Base-by-base conservation (phyloP, 176 grass and related monocot species). In the Metroxylon sagu region DNA sequence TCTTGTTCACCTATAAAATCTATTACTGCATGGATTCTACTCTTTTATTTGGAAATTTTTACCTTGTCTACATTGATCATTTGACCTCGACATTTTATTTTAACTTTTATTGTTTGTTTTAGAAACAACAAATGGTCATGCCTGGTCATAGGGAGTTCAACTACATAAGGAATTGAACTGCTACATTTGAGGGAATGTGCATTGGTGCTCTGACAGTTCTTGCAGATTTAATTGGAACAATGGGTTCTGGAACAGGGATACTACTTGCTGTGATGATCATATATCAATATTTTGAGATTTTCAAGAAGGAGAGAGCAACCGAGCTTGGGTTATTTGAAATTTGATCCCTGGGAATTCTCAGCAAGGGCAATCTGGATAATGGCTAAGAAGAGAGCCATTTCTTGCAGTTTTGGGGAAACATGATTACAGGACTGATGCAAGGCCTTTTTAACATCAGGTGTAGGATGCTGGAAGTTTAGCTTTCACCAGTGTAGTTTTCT, bases 41-140 rank as follows among this genome's bases (percentile, higher is more conserved):
- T 43, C 35, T 43, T 43, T 43, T 43, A 43, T 43, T 43, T 43
- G 35, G 35, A 43, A 43, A 43, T 14, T 43, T 14, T 12, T 10
- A 43, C 35, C 35, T 43, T 43, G 12, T 43, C 0, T 14, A 43
- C 14, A 10, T 14, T 14, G 35, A 43, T 43, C 35, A 43, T 43
- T 43, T 43, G 8, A 43, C 35, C 2, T 12, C 14, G 8, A 43
- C 35, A 43, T 43, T 43, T 43, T 43, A 43, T 43, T 43, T 43
- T 3, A 43, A 43, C 35, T 43, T 43, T 43, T 12, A 3, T 62
- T 55, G 31, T 12, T 27, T 29, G 23, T 29, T 43, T 63, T 64
- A 97, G 92, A 87, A 97, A 50, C 87, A 97, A 97, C 92, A 97
- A 97, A 97, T 97, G 92, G 92, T 97, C 43, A 97, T 97, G 87